Conservation (phyloP, 495 filamentous ascomycete genomes). For the Penicillium mononematosum region DNA sequence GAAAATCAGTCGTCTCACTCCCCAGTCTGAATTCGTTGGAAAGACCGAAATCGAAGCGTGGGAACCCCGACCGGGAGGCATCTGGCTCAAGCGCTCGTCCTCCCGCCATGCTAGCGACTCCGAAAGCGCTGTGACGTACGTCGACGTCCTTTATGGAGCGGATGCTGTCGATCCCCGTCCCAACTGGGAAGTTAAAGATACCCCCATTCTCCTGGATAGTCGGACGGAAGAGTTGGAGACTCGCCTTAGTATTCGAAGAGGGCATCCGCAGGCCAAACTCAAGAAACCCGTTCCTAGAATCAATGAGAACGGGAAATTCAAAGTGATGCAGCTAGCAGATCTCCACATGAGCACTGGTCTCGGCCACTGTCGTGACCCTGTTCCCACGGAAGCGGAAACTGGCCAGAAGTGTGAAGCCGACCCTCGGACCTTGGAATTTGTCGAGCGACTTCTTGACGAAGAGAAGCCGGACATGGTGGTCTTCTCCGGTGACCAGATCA, state of each 20-base stretch:
- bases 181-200: conserved; percentile 75
- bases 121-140: conserved; percentile 70
- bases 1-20: conserved; percentile 73
- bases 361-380: conserved; percentile 77
- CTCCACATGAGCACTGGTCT: conserved; percentile 87
- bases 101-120: conserved; percentile 78
- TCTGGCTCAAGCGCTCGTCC: conserved; percentile 83
- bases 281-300: conserved; percentile 72
- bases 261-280: conserved; percentile 50
- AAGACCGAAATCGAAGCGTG: conserved; percentile 63
- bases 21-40: conserved; percentile 50
- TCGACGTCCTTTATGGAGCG: conserved; percentile 90
- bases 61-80: conserved; percentile 74
- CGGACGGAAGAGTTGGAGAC: conserved; percentile 61
- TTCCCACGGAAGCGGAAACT: conserved; percentile 62
- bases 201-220: conserved; percentile 63
- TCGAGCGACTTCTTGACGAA: conserved; percentile 75
- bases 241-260: conserved; percentile 73
- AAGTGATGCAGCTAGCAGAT: conserved; percentile 93
- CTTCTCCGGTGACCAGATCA: conserved; percentile 89
- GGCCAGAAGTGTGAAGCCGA: conserved; percentile 87
- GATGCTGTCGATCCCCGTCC: conserved; percentile 87
- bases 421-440: conserved; percentile 85
- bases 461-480: conserved; percentile 92
- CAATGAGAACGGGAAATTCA: conserved; percentile 87